A percentile compares a stretch with the other conserved stretches of the same genome.
These are phyloP conservation scores for Diplotaxis tenuifolia DNA, from an alignment of 345 rosid species.

Conservation along the genomic window DNA sequence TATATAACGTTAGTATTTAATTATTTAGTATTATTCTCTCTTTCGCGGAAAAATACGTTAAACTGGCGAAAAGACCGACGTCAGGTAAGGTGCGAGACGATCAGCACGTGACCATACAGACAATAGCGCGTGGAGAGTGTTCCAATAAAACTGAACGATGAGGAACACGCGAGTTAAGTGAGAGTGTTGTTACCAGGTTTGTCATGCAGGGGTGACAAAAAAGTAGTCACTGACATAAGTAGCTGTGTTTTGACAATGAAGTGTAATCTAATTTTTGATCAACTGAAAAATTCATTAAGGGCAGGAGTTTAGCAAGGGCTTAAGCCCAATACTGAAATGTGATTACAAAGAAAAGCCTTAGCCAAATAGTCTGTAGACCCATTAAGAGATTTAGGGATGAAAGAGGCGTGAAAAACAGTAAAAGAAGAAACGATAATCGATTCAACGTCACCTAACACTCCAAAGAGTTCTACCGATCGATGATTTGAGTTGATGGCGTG, in stretches of 20 bases:
- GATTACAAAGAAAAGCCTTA: no score
- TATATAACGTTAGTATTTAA: slow-evolving; percentile 18
- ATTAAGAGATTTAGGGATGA: no score
- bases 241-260: slow-evolving; percentile 44
- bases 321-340: no score
- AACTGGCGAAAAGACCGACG: slow-evolving; percentile 36
- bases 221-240: slow-evolving; percentile 39
- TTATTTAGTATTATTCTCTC: slow-evolving; percentile 16
- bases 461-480: no score
- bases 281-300: no score
- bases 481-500: no score
- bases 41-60: slow-evolving; percentile 34
- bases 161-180: neutral
- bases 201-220: slow-evolving; percentile 36
- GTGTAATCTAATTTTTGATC: no score
- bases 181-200: neutral
- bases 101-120: neutral
- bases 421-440: no score
- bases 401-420: no score
- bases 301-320: no score
- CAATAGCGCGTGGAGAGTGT: neutral
- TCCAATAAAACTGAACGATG: neutral
- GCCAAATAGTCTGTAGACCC: no score
- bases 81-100: slow-evolving; percentile 31
- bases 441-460: no score